Evolutionary conservation across 2,329 filamentous ascomycete genomes (phyloP), one percentile per base, ranked within the genome.

Genomic region (Nemania diffusa): DNA sequence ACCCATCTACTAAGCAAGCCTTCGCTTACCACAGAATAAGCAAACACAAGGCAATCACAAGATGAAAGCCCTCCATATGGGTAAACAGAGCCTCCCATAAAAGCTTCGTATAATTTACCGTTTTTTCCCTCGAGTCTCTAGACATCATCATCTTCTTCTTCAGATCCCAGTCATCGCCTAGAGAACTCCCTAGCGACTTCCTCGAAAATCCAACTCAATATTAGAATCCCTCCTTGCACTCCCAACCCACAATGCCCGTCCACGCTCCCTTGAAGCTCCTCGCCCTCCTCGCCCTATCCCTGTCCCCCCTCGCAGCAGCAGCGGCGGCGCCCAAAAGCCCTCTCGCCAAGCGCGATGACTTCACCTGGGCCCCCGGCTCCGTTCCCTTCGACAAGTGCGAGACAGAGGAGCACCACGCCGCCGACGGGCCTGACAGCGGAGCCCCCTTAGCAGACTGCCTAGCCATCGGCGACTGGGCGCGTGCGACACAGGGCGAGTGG

Each of bases 381-480:
- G n/a, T n/a, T n/a, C n/a, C 42, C 6, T 65, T 53, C 42, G 5
- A 56, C 50, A 44, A 17, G 37, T 69, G 64, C 29, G 46, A 32
- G 40, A 32, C 57, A 32, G 34, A 61, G 37, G 27, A 32, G 50
- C 32, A 57, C 42, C 64, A 57, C 9, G n/a, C n/a, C n/a, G n/a
- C n/a, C n/a, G n/a, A n/a, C n/a, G n/a, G n/a, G n/a, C n/a, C n/a
- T n/a, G n/a, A n/a, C n/a, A n/a, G n/a, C n/a, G n/a, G n/a, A n/a
- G n/a, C n/a, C n/a, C n/a, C n/a, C n/a, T 66, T 69, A 65, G 1
- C 29, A 1, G 69, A 71, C 51, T 73, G 69, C 46, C 59, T 71
- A 26, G 40, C 48, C 20, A 64, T 73, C 46, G 42, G 57, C 17
- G 51, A 53, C 17, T 70, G 67, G 70, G 63, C 71, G n/a, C 20